A percentile compares a stretch with the other conserved stretches of the same genome.
phyloP scores from a whole-genome alignment of 2,329 filamentous ascomycete genomes.

The Harringtonia lauricola region DNA sequence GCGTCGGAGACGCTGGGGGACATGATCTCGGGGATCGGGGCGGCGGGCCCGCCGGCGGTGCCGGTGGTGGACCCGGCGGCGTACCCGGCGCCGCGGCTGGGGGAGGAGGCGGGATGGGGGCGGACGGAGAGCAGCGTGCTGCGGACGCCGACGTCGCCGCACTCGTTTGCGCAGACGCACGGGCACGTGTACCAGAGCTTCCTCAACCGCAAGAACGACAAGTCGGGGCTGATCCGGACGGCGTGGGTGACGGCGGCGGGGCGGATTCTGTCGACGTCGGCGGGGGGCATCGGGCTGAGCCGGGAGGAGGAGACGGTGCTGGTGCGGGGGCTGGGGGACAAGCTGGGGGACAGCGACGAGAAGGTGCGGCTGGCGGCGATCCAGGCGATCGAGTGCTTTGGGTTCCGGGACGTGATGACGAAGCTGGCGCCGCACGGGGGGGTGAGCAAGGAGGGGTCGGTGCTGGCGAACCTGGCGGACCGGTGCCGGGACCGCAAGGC shows the following conservation, averaged over 20 bases:
- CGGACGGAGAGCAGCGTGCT: constrained; percentile 47
- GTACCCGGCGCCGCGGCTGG: constrained; percentile 66
- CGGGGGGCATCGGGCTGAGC: constrained; percentile 79
- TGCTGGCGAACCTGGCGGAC: constrained; percentile 74
- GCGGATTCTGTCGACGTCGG: constrained; percentile 81
- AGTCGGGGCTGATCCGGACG: constrained; percentile 67
- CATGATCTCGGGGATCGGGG: constrained; percentile 86
- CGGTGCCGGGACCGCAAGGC: constrained; percentile 79
- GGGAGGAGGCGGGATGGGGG: constrained; percentile 41
- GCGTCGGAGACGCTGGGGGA: constrained; percentile 93
- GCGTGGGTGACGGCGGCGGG: constrained; percentile 80
- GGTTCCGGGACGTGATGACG: constrained; percentile 66
- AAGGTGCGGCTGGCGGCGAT: constrained; percentile 86
- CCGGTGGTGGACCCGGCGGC: constrained; percentile 67
- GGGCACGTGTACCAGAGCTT: constrained; percentile 72
- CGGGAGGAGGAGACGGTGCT: constrained; percentile 69
- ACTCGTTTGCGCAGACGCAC: constrained; percentile 81
- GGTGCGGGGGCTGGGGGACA: constrained; percentile 63
- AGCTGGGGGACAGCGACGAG: constrained; percentile 81
- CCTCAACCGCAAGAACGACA: constrained; percentile 76
- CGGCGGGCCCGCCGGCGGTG: constrained; percentile 70
- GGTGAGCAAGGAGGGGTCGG: constrained; percentile 63
- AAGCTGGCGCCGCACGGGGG: constrained; percentile 72
- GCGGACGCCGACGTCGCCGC: constrained; percentile 73
- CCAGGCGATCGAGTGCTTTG: constrained; percentile 69